phyloP scores from a whole-genome alignment of 805 yeast genomes.

The Naumovozyma castellii region DNA sequence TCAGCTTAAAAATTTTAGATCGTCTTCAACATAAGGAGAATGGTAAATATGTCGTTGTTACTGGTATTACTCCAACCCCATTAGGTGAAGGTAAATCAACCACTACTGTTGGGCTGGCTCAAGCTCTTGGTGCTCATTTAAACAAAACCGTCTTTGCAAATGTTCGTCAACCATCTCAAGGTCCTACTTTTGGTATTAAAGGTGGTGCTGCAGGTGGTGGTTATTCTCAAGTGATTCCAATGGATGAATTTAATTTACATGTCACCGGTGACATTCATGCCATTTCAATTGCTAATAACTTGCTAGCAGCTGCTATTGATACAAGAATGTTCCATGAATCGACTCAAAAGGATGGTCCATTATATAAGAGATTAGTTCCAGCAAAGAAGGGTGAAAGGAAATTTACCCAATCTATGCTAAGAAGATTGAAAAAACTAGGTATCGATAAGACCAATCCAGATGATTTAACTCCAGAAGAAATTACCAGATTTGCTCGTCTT shows the following conservation, averaged over 20 bases:
- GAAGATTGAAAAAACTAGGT: slow-evolving; percentile 58
- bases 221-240: slow-evolving; percentile 77
- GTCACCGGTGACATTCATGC: slow-evolving; percentile 83
- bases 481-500: slow-evolving; percentile 52
- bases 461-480: slow-evolving; percentile 62
- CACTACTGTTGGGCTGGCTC: slow-evolving; percentile 74
- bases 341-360: slow-evolving; percentile 63
- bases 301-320: slow-evolving; percentile 78
- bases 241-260: slow-evolving; percentile 84
- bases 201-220: slow-evolving; percentile 94
- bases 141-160: slow-evolving; percentile 63
- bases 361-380: slow-evolving; percentile 69
- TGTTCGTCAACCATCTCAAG: slow-evolving; percentile 83
- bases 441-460: slow-evolving; percentile 64
- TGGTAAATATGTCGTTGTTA: slow-evolving; percentile 67
- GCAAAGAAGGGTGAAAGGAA: slow-evolving; percentile 59
- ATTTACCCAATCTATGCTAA: slow-evolving; percentile 59
- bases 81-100: slow-evolving; percentile 82
- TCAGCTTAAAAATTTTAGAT: slow-evolving; percentile 51
- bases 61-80: slow-evolving; percentile 83
- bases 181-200: slow-evolving; percentile 80
- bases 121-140: slow-evolving; percentile 71
- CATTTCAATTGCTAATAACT: slow-evolving; percentile 70
- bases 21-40: slow-evolving; percentile 50
- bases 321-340: slow-evolving; percentile 78